A percentile compares a stretch with the other conserved stretches of the same genome.
phyloP scores from a whole-genome alignment of 2,329 filamentous ascomycete species.

The Elsinoe ampelina region DNA sequence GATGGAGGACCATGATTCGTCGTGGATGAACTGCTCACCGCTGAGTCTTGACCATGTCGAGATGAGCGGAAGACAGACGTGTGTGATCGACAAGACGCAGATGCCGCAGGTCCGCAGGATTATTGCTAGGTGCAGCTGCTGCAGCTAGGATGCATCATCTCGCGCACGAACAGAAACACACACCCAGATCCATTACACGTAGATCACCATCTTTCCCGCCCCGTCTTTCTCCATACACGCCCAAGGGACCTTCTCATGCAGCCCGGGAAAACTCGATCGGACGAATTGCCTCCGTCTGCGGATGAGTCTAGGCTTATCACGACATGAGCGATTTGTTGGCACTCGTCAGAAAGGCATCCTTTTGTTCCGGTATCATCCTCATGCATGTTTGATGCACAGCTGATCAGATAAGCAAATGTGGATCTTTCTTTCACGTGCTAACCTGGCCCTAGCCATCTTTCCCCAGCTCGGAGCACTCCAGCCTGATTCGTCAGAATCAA shows the following conservation, averaged over 20 bases:
- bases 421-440: conserved; percentile 1
- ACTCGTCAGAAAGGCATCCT: background rate
- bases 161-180: background rate
- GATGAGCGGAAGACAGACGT: background rate
- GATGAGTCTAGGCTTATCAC: conserved; percentile 3
- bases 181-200: conserved; percentile 8
- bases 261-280: background rate
- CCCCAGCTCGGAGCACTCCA: background rate
- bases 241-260: no score
- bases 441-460: background rate
- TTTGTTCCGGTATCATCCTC: background rate
- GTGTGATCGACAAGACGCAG: conserved; percentile 6
- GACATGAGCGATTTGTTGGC: background rate
- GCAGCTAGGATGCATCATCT: background rate
- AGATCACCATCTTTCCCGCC: conserved; percentile 1
- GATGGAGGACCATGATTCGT: conserved; percentile 6
- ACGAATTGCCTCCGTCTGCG: background rate
- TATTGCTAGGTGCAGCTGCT: no score
- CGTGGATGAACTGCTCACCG: background rate
- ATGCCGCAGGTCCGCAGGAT: background rate
- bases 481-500: background rate
- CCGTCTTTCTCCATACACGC: background rate
- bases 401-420: conserved; percentile 8
- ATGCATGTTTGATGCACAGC: conserved; percentile 10
- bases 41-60: background rate